Evolutionary conservation across 2,329 filamentous ascomycete genomes (phyloP).

Genomic region (Fusarium palustre): DNA sequence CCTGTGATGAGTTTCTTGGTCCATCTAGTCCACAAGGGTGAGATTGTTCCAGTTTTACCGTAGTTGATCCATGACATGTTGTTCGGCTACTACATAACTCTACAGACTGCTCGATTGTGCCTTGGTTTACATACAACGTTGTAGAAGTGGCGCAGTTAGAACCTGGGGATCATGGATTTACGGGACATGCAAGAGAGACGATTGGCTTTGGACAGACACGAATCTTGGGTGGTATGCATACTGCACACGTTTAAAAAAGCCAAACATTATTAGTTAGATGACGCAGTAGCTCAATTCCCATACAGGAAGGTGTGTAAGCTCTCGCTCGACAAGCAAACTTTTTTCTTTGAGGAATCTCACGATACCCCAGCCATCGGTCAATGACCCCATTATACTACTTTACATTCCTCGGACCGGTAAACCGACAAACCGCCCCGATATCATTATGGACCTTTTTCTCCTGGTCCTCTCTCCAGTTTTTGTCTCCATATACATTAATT

Average conservation of each 20-base stretch:
- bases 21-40: neutral
- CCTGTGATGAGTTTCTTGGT: constrained; percentile 28
- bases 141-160: neutral
- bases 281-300: constrained; percentile 25
- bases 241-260: constrained; percentile 19
- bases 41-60: neutral
- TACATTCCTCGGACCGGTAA: neutral
- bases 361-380: constrained; percentile 1
- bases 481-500: constrained; percentile 27
- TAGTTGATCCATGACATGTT: neutral
- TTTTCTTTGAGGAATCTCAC: constrained; percentile 1
- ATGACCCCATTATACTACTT: constrained; percentile 20
- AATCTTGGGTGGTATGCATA: constrained; percentile 26
- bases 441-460: neutral
- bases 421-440: neutral
- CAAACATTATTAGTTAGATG: constrained; percentile 13
- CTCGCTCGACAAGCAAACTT: neutral
- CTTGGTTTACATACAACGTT: constrained; percentile 1
- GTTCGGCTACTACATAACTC: neutral
- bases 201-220: neutral
- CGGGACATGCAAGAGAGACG: neutral
- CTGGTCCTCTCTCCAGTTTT: constrained; percentile 1
- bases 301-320: constrained; percentile 29
- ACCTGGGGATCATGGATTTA: neutral
- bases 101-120: neutral